Percentiles rank a stretch among this genome's conserved stretches.
These are phyloP conservation scores for Beta corolliflora DNA, from an alignment of 179 eudicot species.

Conservation along the genomic window DNA sequence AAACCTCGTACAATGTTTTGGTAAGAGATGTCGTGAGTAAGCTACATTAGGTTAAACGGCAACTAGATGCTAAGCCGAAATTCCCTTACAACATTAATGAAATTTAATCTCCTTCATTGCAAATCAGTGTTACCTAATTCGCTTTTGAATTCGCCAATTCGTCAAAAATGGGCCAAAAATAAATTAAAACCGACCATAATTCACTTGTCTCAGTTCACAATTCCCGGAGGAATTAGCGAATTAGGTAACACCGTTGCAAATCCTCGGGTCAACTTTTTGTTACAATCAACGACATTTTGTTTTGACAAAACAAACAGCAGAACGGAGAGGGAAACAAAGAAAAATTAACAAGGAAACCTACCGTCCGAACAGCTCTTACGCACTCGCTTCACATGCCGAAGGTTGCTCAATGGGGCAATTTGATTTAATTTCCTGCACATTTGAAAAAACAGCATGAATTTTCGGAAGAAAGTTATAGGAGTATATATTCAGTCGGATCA, in stretches of 20 bases:
- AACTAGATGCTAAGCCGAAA: not conserved
- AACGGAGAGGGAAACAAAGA: not conserved
- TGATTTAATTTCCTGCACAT: conserved; percentile 71
- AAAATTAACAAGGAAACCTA: conserved; percentile 26
- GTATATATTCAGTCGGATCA: not conserved
- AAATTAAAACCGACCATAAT: too few relatives aligned
- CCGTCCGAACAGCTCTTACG: conserved; percentile 56
- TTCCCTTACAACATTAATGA: not conserved
- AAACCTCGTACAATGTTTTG: too few relatives aligned
- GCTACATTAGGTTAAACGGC: not conserved
- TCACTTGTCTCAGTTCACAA: too few relatives aligned
- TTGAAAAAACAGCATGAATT: not conserved
- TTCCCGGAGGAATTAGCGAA: too few relatives aligned
- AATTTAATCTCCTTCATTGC: not conserved
- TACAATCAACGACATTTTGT: too few relatives aligned
- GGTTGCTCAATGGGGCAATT: conserved; percentile 60
- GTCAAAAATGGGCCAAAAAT: too few relatives aligned
- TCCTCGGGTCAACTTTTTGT: too few relatives aligned
- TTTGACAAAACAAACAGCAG: not conserved
- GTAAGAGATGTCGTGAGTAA: not conserved
- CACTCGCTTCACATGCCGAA: conserved; percentile 90
- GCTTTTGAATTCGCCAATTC: too few relatives aligned
- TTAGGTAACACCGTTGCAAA: too few relatives aligned
- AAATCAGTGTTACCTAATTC: too few relatives aligned
- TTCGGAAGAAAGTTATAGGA: not conserved